A percentile compares a stretch with the other conserved stretches of the same genome.
These are phyloP conservation scores for Lecanicillium sp. DNA, from an alignment of 2,329 filamentous ascomycete species.

Conservation along the genomic window DNA sequence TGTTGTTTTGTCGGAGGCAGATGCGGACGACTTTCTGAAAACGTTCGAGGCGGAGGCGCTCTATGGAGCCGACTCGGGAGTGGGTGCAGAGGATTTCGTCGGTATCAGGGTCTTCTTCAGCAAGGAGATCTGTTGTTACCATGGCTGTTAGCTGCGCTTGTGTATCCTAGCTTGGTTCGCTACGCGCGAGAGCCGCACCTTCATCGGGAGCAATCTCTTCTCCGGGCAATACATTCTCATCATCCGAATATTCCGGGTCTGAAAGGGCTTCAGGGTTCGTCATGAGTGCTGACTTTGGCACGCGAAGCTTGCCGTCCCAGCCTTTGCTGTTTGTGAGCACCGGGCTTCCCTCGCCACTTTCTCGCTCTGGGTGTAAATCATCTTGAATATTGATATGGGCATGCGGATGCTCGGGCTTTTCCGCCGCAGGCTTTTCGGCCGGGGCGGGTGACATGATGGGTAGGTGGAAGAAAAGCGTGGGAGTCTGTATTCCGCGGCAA, in stretches of 20 bases:
- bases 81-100: slow-evolving; percentile 89
- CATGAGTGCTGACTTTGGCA: slow-evolving; percentile 55
- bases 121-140: slow-evolving; percentile 42
- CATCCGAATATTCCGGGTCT: slow-evolving; percentile 76
- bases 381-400: slow-evolving; percentile 42
- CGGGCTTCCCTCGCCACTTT: slow-evolving; percentile 35
- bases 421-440: slow-evolving; percentile 27
- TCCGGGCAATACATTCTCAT: slow-evolving; percentile 57
- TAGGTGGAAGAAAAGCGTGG: background rate
- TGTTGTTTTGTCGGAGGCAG: slow-evolving; percentile 88
- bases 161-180: background rate
- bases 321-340: slow-evolving; percentile 54
- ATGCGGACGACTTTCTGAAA: slow-evolving; percentile 70
- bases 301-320: slow-evolving; percentile 76
- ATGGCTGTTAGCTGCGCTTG: background rate
- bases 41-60: slow-evolving; percentile 70
- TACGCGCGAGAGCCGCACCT: slow-evolving; percentile 36
- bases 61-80: slow-evolving; percentile 70
- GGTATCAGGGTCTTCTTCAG: slow-evolving; percentile 50
- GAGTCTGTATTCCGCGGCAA: background rate
- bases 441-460: slow-evolving; percentile 31
- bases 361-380: slow-evolving; percentile 27
- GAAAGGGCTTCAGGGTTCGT: slow-evolving; percentile 74
- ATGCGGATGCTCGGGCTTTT: slow-evolving; percentile 25
- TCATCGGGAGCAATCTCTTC: slow-evolving; percentile 77